Conservation (phyloP, 2,329 filamentous ascomycete genomes). For the Fusarium sororula region DNA sequence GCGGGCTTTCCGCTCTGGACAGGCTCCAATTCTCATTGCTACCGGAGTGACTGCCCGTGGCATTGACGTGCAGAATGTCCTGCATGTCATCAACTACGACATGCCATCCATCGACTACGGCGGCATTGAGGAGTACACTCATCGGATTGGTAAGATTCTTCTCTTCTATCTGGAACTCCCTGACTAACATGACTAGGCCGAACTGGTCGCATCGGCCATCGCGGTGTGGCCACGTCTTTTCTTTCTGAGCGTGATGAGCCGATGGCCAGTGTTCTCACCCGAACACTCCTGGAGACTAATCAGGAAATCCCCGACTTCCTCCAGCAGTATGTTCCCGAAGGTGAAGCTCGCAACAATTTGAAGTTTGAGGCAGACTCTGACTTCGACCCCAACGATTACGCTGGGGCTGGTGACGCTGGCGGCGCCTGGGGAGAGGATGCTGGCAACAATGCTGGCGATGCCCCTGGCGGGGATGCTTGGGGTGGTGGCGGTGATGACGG, state of each 20-base stretch:
- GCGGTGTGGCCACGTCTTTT: slow-evolving; percentile 87
- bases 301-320: slow-evolving; percentile 88
- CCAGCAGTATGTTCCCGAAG: slow-evolving; percentile 67
- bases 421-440: slow-evolving; percentile 21
- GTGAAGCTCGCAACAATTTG: slow-evolving; percentile 55
- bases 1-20: slow-evolving; percentile 81
- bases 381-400: slow-evolving; percentile 54
- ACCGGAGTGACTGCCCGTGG: slow-evolving; percentile 90
- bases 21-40: slow-evolving; percentile 81
- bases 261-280: slow-evolving; percentile 77
- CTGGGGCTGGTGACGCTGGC: slow-evolving; percentile 39
- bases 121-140: slow-evolving; percentile 93
- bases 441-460: slow-evolving; percentile 8
- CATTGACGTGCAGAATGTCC: slow-evolving; percentile 85
- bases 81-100: slow-evolving; percentile 94
- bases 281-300: slow-evolving; percentile 81
- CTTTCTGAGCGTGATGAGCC: slow-evolving; percentile 81
- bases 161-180: background rate
- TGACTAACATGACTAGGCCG: slow-evolving; percentile 66
- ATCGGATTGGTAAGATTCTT: slow-evolving; percentile 80
- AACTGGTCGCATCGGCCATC: slow-evolving; percentile 91
- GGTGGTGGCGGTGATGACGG: background rate
- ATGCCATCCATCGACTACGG: slow-evolving; percentile 78
- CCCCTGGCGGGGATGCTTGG: slow-evolving; percentile 14
- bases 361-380: slow-evolving; percentile 67